Base-by-base conservation (phyloP, 441 rosid genomes). In the Eutrema salsugineum region DNA sequence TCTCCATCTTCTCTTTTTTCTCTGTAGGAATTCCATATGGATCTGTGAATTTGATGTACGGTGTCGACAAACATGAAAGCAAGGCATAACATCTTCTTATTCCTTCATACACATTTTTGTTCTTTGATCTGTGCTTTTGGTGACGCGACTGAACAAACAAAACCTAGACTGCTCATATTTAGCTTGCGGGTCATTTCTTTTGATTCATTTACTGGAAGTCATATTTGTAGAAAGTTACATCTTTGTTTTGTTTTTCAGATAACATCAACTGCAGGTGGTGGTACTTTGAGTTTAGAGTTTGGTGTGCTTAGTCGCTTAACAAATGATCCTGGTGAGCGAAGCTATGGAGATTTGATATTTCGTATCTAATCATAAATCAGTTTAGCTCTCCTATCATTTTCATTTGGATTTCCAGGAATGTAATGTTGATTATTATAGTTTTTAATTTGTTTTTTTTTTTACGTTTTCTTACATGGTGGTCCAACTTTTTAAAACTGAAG, bases 261-360 rank as follows among this genome's bases (percentile, higher is more conserved):
- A 78, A 95, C 99, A 49, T 93, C 98, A 63, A 93, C 99, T 12
- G 99, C 99, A 54, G 99, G 99, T 72, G 99, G 99, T 66, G 99
- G 96, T 79, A 95, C 99, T 22, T 81, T 95, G 85, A 93, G 97
- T 42, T 86, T 95, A 81, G 99, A 95, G 83, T 95, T 95, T 58
- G 98, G 97, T 53, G 83, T 91, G 72, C 94, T 95, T 42, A 95
- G 97, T 73, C 90, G 88, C 68, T 86, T 95, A 83, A 93, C 97
- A 69, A 89, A 95, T 80, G 90, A 95, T 80, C 97, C 98, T 36
- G 90, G 97, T 95, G 83, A 79, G 91, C 82, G 48, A 63, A 48
- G 42, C 61, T 70, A 65, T 69, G 3, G 32, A 54, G 24, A 38
- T 68, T 62, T 63, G 47, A 32, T 44, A 16, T 61, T 35, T 38